Percentiles rank a stretch among this genome's conserved stretches.
These are phyloP conservation scores for Colletotrichum sp. DNA, from an alignment of 2,329 filamentous ascomycete species.

Conservation along the genomic window DNA sequence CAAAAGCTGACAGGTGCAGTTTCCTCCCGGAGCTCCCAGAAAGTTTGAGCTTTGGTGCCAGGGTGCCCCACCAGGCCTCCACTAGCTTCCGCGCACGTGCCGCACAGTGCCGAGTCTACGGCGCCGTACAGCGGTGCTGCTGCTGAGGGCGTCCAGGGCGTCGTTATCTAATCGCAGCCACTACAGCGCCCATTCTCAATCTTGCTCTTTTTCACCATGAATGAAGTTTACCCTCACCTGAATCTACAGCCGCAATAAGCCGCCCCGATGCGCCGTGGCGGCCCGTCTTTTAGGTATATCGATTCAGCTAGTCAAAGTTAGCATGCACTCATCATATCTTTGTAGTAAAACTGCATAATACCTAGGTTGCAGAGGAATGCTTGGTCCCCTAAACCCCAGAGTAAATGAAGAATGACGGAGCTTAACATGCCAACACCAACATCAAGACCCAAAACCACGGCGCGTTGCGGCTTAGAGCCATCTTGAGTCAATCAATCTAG, in stretches of 20 bases:
- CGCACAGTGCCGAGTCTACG: neutral
- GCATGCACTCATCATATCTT: neutral
- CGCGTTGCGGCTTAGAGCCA: neutral
- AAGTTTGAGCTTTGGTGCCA: constrained; percentile 11
- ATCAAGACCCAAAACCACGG: neutral
- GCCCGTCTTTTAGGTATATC: neutral
- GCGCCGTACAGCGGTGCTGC: neutral
- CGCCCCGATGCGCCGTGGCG: neutral
- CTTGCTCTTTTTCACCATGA: neutral
- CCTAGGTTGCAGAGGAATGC: neutral
- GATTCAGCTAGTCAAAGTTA: neutral
- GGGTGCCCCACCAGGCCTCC: neutral
- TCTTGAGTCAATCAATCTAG: neutral
- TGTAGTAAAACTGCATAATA: neutral
- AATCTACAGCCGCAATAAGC: neutral
- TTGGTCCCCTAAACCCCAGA: too few species aligned
- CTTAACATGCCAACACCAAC: neutral
- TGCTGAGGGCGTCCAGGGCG: neutral
- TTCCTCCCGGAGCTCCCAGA: neutral
- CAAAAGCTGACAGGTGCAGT: neutral
- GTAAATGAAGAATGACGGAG: neutral
- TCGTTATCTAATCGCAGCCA: constrained; percentile 2
- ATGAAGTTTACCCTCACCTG: neutral
- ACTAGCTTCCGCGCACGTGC: neutral
- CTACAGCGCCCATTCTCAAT: neutral